Percentiles rank a stretch among this genome's conserved stretches.
Conservation (phyloP, 345 rosid species). For the Corchorus olitorius region DNA sequence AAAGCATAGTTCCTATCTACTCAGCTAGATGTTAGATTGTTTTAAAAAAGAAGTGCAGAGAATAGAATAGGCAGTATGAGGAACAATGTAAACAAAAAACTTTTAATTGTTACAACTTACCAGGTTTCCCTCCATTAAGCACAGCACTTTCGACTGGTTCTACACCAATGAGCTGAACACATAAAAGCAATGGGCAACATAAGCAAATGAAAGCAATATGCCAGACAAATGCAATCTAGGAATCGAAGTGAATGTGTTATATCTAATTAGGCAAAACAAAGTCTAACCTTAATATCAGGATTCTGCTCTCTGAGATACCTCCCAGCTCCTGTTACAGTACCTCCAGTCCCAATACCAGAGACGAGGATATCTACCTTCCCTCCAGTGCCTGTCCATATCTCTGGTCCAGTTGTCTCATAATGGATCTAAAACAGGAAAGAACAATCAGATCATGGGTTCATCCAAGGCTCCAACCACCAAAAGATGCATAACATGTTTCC, state of each 20-base stretch:
- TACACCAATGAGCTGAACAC: slow-evolving; percentile 50
- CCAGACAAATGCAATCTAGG: neutral
- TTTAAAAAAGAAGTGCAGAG: neutral
- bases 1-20: neutral
- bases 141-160: slow-evolving; percentile 64
- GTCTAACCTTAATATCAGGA: slow-evolving; percentile 58
- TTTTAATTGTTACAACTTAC: slow-evolving; percentile 30
- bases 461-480: neutral
- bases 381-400: slow-evolving; percentile 63
- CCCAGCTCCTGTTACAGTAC: slow-evolving; percentile 64
- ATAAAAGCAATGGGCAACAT: slow-evolving; percentile 13
- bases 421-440: slow-evolving; percentile 46
- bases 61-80: neutral
- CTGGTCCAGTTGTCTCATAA: slow-evolving; percentile 69
- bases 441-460: neutral
- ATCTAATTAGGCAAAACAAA: slow-evolving; percentile 11
- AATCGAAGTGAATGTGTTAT: neutral
- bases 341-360: slow-evolving; percentile 72
- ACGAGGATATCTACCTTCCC: slow-evolving; percentile 65
- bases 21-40: neutral
- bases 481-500: slow-evolving; percentile 8
- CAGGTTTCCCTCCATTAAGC: slow-evolving; percentile 56
- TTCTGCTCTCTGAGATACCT: slow-evolving; percentile 70
- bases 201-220: slow-evolving; percentile 1
- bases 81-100: neutral